Conservation (phyloP, 345 rosid genomes). For the Eucalyptus camaldulensis region DNA sequence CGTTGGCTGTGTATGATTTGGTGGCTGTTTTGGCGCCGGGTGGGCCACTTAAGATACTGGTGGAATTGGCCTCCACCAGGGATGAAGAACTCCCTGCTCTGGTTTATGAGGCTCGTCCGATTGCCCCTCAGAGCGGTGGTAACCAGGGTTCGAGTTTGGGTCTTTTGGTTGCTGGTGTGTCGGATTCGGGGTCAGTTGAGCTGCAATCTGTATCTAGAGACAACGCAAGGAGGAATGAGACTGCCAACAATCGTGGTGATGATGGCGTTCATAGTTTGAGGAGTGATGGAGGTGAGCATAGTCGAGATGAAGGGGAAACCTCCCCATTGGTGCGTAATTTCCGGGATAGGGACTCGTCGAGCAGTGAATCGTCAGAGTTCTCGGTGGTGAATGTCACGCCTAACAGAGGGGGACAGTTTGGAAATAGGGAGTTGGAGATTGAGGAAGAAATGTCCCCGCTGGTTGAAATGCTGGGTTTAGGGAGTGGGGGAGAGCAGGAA, state of each 20-base stretch:
- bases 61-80: slow-evolving; percentile 79
- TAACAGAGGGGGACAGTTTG: slow-evolving; percentile 4
- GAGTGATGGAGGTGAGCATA: slow-evolving; percentile 14
- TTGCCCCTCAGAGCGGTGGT: slow-evolving; percentile 26
- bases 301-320: slow-evolving; percentile 32
- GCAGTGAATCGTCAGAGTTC: slow-evolving; percentile 36
- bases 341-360: slow-evolving; percentile 23
- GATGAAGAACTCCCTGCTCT: slow-evolving; percentile 95
- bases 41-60: slow-evolving; percentile 89
- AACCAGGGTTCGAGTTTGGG: slow-evolving; percentile 35
- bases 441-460: slow-evolving; percentile 80
- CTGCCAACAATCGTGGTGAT: neutral
- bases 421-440: slow-evolving; percentile 19
- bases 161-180: slow-evolving; percentile 52
- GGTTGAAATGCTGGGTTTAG: slow-evolving; percentile 43
- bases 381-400: slow-evolving; percentile 11
- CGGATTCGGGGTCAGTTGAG: slow-evolving; percentile 69
- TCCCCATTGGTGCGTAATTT: slow-evolving; percentile 30
- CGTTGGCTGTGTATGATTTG: slow-evolving; percentile 85
- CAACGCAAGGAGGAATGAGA: slow-evolving; percentile 1
- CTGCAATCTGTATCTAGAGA: slow-evolving; percentile 40
- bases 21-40: slow-evolving; percentile 95
- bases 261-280: neutral
- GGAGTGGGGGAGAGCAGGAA: slow-evolving; percentile 15
- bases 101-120: slow-evolving; percentile 93